A percentile compares a stretch with the other conserved stretches of the same genome.
Conservation (phyloP, 2,329 filamentous ascomycete genomes). For the Waltergamsia citrina region DNA sequence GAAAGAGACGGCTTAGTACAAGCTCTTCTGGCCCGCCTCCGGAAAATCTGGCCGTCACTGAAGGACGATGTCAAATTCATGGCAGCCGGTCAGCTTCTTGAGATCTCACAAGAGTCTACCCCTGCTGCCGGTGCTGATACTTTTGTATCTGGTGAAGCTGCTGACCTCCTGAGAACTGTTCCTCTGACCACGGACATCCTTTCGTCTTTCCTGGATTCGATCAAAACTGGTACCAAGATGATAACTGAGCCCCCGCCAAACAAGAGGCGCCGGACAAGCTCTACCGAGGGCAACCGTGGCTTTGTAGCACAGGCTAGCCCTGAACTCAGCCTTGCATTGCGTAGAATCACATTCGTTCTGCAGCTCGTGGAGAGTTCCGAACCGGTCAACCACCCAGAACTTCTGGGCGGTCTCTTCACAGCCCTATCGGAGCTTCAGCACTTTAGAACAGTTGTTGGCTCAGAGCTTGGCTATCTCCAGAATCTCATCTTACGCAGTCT, state of each 20-base stretch:
- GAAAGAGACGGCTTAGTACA: constrained; percentile 43
- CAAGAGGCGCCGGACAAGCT: constrained; percentile 73
- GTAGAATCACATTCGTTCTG: constrained; percentile 75
- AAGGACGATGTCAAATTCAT: constrained; percentile 52
- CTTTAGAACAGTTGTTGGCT: constrained; percentile 70
- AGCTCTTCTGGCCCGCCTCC: constrained; percentile 60
- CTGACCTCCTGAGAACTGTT: constrained; percentile 64
- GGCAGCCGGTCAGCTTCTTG: constrained; percentile 53
- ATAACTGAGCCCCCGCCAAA: constrained; percentile 62
- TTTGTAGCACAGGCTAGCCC: constrained; percentile 52
- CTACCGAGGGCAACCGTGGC: constrained; percentile 54
- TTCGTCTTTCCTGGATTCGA: constrained; percentile 59
- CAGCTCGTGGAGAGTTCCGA: constrained; percentile 79
- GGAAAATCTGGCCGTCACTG: constrained; percentile 62
- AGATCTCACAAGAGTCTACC: constrained; percentile 41
- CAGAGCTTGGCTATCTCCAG: constrained; percentile 84
- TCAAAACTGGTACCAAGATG: constrained; percentile 66
- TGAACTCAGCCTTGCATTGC: constrained; percentile 58
- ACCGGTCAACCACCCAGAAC: constrained; percentile 63
- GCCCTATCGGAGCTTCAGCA: constrained; percentile 81
- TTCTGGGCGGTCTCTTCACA: constrained; percentile 73
- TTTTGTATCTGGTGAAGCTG: constrained; percentile 47
- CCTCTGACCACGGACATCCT: constrained; percentile 67
- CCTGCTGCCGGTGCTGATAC: constrained; percentile 17
- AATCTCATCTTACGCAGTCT: constrained; percentile 75